Evolutionary conservation across 2,329 filamentous ascomycete species (phyloP).

Genomic region (Microcyclosporella mali): DNA sequence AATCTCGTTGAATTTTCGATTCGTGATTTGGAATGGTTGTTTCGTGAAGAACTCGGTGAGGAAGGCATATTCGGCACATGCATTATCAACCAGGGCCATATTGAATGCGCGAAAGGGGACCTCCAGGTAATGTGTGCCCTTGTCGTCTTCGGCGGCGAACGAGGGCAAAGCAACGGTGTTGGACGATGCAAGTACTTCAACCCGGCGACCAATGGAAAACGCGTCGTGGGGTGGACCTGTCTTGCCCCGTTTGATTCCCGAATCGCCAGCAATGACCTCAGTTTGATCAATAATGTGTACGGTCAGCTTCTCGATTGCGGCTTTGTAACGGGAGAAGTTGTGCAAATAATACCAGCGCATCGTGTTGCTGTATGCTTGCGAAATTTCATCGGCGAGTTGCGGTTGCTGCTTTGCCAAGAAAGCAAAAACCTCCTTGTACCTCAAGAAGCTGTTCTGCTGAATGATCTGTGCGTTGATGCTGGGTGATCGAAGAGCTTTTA

Average conservation of each 20-base stretch:
- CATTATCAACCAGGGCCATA: conserved; percentile 86
- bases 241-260: conserved; percentile 40
- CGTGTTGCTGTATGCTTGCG: conserved; percentile 90
- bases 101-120: conserved; percentile 92
- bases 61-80: conserved; percentile 91
- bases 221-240: conserved; percentile 58
- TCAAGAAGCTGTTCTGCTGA: conserved; percentile 84
- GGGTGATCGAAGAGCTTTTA: conserved; percentile 87
- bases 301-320: conserved; percentile 76
- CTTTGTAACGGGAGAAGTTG: conserved; percentile 82
- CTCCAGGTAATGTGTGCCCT: conserved; percentile 78
- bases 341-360: conserved; percentile 98
- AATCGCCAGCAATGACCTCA: conserved; percentile 66
- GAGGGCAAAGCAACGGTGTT: conserved; percentile 75
- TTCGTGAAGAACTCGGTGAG: conserved; percentile 83
- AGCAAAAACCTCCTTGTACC: conserved; percentile 78
- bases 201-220: conserved; percentile 79
- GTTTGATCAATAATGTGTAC: conserved; percentile 76
- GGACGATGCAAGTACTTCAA: conserved; percentile 70
- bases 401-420: conserved; percentile 80
- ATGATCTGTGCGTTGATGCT: conserved; percentile 97
- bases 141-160: conserved; percentile 86
- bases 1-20: conserved; percentile 76
- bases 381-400: conserved; percentile 81
- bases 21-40: conserved; percentile 68